Percentiles rank a stretch among this genome's conserved stretches.
phyloP scores from a whole-genome alignment of 768 basidiomycete species.

The Lanmaoa pseudosensibilis region DNA sequence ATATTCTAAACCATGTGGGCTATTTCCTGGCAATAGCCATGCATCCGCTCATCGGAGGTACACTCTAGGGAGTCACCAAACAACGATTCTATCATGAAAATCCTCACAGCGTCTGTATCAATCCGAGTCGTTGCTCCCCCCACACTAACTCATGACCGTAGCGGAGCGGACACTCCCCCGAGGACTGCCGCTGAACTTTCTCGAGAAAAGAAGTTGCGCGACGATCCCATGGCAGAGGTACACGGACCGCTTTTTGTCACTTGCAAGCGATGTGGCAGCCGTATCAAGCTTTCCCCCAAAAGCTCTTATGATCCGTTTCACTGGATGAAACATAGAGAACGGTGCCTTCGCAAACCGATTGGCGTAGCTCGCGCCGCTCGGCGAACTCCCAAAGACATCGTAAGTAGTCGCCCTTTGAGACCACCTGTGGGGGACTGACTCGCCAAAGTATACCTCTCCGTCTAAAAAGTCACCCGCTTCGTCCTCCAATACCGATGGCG shows the following conservation, averaged over 20 bases:
- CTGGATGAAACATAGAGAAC: constrained; percentile 62
- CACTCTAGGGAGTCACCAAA: constrained; percentile 29
- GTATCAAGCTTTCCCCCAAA: constrained; percentile 68
- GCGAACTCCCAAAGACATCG: constrained; percentile 25
- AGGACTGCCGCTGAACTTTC: constrained; percentile 44
- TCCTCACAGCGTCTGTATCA: constrained; percentile 22
- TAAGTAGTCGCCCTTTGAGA: constrained; percentile 8
- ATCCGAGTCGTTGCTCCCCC: not conserved
- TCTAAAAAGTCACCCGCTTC: constrained; percentile 26
- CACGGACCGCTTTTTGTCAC: constrained; percentile 50
- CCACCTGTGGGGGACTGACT: not conserved
- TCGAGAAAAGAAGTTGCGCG: constrained; percentile 51
- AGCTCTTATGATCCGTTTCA: constrained; percentile 66
- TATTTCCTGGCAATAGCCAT: constrained; percentile 12
- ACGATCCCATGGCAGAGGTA: constrained; percentile 54
- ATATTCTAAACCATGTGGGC: constrained; percentile 20
- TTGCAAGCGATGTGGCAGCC: constrained; percentile 53
- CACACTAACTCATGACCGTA: constrained; percentile 16
- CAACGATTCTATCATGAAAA: constrained; percentile 20
- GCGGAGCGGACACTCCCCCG: constrained; percentile 29
- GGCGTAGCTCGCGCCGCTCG: constrained; percentile 15
- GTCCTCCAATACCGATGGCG: constrained; percentile 32
- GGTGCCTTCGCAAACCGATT: constrained; percentile 54
- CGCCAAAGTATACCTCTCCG: constrained; percentile 18
- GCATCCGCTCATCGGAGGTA: constrained; percentile 22